Base-by-base conservation (phyloP, 2,329 filamentous ascomycete species). In the Karstenula rhodostoma region DNA sequence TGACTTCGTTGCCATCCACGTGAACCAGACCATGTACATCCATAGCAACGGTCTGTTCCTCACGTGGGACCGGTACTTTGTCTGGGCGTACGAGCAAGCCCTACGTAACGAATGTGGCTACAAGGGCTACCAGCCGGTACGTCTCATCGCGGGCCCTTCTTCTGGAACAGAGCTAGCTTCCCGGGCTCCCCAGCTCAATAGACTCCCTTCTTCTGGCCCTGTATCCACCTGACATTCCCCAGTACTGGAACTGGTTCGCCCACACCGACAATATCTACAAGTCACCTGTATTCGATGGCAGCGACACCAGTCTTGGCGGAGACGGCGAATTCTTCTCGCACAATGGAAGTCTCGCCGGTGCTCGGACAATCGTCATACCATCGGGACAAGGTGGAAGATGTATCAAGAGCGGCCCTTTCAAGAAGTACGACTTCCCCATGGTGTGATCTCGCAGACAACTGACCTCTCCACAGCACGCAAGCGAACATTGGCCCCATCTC, bases 351-450 rank as follows among this genome's bases (percentile, higher is more conserved):
- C 47, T 50, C 19, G 47, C 47, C n/a, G 47, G 47, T 13, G 29
- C 47, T 29, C 15, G 47, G 4, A 50, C 47, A 35, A 68, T 68
- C 1, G 51, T 69, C 27, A 71, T 69, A 47, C 84, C 82, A 0
- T 80, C 81, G 0, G 86, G 84, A 22, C 76, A 80, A 0, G 86
- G 86, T 13, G 86, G 86, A 29, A 86, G 86, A 2, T 87, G 85
- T 68, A 80, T 88, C 5, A 75, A 70, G 6, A 78, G 72, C 0
- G 47, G 47, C n/a, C 47, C 47, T 50, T 50, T 50, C 47, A 35
- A 33, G 27, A 33, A 33, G 47, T 50, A 50, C 35, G 27, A 27
- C 29, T 17, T 32, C 27, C 27, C 9, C 47, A 19, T 35, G 22
- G 29, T 4, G 23, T 35, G 13, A 17, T 4, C 3, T 9, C 19